Percentiles rank a stretch among this genome's conserved stretches.
These are phyloP conservation scores for Exophiala spinifera DNA, from an alignment of 2,329 filamentous ascomycete species.

Conservation along the genomic window DNA sequence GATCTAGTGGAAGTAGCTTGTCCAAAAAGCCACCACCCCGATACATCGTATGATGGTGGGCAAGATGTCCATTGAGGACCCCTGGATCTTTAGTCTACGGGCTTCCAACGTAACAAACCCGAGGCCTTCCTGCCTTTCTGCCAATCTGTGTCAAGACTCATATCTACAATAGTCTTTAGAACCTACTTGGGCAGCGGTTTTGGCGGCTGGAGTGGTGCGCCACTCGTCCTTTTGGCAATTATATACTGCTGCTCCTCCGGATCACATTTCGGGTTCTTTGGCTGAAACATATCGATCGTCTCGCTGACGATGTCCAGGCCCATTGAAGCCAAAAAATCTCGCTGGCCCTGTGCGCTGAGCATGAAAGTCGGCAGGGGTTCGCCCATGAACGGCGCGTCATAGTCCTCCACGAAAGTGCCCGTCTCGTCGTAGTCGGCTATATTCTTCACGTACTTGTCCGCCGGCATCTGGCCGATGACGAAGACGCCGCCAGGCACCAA, in stretches of 20 bases:
- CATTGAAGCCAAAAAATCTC: conserved; percentile 26
- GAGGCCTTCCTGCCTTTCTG: no score
- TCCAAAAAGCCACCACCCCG: no score
- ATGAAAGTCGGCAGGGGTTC: conserved; percentile 25
- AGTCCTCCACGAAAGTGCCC: conserved; percentile 31
- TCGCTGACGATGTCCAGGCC: conserved; percentile 29
- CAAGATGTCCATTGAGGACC: no score
- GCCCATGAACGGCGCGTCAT: conserved; percentile 28
- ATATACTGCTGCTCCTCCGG: conserved; percentile 25
- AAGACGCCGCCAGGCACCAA: conserved; percentile 30
- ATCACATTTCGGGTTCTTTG: conserved; percentile 23
- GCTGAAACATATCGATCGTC: conserved; percentile 26
- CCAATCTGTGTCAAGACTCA: no score
- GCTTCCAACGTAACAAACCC: no score
- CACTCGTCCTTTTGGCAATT: conserved; percentile 11
- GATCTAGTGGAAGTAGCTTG: no score
- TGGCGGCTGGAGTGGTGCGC: conserved; percentile 5
- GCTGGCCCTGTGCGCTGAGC: conserved; percentile 27
- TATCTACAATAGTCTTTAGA: no score
- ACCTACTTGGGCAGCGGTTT: conserved; percentile 10
- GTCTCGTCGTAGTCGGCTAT: conserved; percentile 23
- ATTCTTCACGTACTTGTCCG: conserved; percentile 27
- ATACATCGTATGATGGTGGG: no score
- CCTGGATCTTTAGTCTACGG: no score
- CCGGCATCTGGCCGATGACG: conserved; percentile 31